Evolutionary conservation across 1,139 yeast species (phyloP).

Genomic region (Yamadazyma aaseri): DNA sequence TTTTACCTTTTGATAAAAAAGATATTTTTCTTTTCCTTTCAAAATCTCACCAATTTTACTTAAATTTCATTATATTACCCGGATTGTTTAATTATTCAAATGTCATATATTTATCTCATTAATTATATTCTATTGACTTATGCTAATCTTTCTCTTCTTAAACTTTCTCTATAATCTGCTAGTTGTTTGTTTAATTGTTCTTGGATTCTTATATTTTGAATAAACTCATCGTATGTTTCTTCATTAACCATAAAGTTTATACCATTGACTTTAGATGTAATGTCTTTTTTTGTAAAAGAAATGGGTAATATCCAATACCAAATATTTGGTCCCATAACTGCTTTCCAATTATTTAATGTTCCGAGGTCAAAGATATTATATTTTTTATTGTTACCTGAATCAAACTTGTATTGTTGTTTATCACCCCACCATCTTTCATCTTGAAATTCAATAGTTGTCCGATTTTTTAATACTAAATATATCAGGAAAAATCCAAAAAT

Average conservation of each 20-base stretch:
- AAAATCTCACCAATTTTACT: too few relatives aligned
- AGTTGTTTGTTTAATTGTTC: conserved; percentile 49
- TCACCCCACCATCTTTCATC: conserved; percentile 47
- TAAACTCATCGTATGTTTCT: conserved; percentile 38
- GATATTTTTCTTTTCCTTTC: too few relatives aligned
- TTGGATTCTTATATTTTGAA: conserved; percentile 45
- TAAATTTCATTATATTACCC: too few relatives aligned
- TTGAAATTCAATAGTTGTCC: conserved; percentile 81
- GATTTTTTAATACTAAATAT: conserved; percentile 59
- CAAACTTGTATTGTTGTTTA: conserved; percentile 34
- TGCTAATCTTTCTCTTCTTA: conserved; percentile 2
- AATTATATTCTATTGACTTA: neutral
- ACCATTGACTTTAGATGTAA: conserved; percentile 44
- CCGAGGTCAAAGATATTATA: conserved; percentile 84
- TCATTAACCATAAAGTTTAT: conserved; percentile 50
- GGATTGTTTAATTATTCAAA: too few relatives aligned
- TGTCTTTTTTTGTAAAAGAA: conserved; percentile 20
- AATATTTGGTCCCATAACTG: conserved; percentile 70
- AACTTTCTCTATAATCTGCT: conserved; percentile 22
- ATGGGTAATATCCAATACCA: conserved; percentile 75
- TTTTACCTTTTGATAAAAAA: neutral
- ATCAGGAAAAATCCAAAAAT: conserved; percentile 60
- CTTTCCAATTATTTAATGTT: conserved; percentile 53
- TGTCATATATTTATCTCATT: too few relatives aligned
- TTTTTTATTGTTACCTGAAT: conserved; percentile 24